Base-by-base conservation (phyloP, 441 rosid species). In the Melastoma candidum region DNA sequence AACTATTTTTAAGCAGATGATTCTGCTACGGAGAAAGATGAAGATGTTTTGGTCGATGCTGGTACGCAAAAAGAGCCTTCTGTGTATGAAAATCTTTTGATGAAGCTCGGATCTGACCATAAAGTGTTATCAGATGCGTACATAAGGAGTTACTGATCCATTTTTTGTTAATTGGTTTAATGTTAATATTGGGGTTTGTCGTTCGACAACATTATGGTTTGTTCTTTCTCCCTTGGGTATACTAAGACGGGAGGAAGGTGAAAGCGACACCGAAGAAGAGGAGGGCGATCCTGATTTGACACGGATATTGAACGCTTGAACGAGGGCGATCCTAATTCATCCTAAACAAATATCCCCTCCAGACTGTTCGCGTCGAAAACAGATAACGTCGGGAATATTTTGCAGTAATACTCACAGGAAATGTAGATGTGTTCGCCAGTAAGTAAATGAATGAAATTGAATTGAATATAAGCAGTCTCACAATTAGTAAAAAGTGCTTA, bases 341-440 rank as follows among this genome's bases (percentile, higher is more conserved):
- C 64, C 63, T 87, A 64, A 70, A 76, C 49, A 78, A 74, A 9
- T 90, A 90, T 69, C 96, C 97, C 64, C 83, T 83, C 4, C 75
- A 84, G 49, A 87, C 88, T n/a, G n/a, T n/a, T n/a, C n/a, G n/a
- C n/a, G n/a, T n/a, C n/a, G n/a, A n/a, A n/a, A n/a, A n/a, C n/a
- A n/a, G n/a, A n/a, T n/a, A n/a, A n/a, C n/a, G n/a, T n/a, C n/a
- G n/a, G n/a, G n/a, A n/a, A n/a, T n/a, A n/a, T n/a, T n/a, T n/a
- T n/a, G n/a, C n/a, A n/a, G n/a, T n/a, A n/a, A n/a, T n/a, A n/a
- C n/a, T n/a, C n/a, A n/a, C n/a, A n/a, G n/a, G n/a, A n/a, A n/a
- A n/a, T n/a, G n/a, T n/a, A n/a, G n/a, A n/a, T n/a, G n/a, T n/a
- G n/a, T n/a, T n/a, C n/a, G n/a, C n/a, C n/a, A n/a, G n/a, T n/a